phyloP scores from a whole-genome alignment of 2,329 filamentous ascomycete genomes.

The Amesomyces nigricolor region DNA sequence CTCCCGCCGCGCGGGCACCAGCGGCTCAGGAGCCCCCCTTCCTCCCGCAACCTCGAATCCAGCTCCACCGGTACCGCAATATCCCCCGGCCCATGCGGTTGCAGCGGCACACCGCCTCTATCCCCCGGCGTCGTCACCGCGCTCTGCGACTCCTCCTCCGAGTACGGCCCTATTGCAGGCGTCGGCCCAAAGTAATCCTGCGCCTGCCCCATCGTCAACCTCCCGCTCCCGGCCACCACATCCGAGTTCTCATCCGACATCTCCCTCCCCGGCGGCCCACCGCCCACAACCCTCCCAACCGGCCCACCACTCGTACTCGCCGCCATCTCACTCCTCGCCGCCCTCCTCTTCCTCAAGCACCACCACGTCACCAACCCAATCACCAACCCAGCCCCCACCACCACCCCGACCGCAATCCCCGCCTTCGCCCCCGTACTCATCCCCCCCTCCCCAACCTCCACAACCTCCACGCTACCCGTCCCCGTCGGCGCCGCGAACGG shows the following conservation, averaged over 20 bases:
- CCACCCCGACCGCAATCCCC: constrained; percentile 51
- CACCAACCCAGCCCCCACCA: constrained; percentile 38
- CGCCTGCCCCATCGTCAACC: constrained; percentile 29
- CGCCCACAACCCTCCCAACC: constrained; percentile 8
- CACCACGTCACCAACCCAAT: constrained; percentile 44
- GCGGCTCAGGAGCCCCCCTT: background rate
- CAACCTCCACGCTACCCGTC: constrained; percentile 16
- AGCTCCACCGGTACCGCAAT: constrained; percentile 52
- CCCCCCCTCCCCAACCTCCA: constrained; percentile 15
- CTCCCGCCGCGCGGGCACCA: background rate
- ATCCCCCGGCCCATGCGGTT: constrained; percentile 44
- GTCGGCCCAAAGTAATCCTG: constrained; percentile 42
- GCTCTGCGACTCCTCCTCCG: constrained; percentile 29
- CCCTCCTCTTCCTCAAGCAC: constrained; percentile 39
- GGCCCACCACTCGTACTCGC: constrained; percentile 26
- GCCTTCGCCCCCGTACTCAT: constrained; percentile 48
- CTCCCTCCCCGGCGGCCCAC: background rate
- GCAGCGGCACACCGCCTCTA: constrained; percentile 35
- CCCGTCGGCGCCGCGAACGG: constrained; percentile 19
- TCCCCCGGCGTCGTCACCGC: constrained; percentile 27
- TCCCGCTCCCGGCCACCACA: constrained; percentile 26
- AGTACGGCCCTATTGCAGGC: constrained; percentile 43
- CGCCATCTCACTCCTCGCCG: constrained; percentile 22
- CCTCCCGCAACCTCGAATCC: constrained; percentile 31
- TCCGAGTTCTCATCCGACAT: constrained; percentile 33